phyloP scores from a whole-genome alignment of 305 asterid species.

The Fraxinus sp. region DNA sequence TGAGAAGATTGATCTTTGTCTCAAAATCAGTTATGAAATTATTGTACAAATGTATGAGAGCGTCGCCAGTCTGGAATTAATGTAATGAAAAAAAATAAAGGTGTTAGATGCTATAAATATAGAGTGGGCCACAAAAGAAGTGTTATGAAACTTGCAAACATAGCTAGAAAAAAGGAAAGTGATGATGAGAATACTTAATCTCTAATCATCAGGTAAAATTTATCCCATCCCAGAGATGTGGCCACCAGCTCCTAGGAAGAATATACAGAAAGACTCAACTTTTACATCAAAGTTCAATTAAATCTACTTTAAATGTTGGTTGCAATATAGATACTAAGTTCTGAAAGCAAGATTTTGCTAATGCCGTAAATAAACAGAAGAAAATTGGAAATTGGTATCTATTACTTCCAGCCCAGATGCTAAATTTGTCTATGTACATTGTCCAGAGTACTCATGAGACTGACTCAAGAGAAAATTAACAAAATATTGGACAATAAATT shows the following conservation, averaged over 20 bases:
- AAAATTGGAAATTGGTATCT: neutral
- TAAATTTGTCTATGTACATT: neutral
- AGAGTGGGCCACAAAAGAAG: neutral
- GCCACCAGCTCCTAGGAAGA: neutral
- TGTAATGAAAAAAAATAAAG: constrained; percentile 18
- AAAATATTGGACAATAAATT: neutral
- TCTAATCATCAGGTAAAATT: neutral
- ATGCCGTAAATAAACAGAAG: neutral
- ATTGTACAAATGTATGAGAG: constrained; percentile 85
- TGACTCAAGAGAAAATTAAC: neutral
- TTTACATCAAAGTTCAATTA: neutral
- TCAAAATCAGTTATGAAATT: constrained; percentile 90
- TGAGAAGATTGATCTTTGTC: constrained; percentile 93
- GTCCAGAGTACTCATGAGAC: neutral
- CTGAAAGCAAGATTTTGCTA: neutral
- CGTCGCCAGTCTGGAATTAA: constrained; percentile 72
- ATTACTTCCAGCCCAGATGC: neutral
- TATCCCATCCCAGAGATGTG: neutral
- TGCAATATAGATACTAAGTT: neutral
- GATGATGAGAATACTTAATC: neutral
- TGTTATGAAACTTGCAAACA: neutral
- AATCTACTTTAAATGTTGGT: neutral
- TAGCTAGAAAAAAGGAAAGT: neutral
- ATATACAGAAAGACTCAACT: neutral
- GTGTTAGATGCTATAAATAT: constrained; percentile 15